phyloP scores from a whole-genome alignment of 768 basidiomycete genomes.

The Trichaptum fuscoviolaceum region DNA sequence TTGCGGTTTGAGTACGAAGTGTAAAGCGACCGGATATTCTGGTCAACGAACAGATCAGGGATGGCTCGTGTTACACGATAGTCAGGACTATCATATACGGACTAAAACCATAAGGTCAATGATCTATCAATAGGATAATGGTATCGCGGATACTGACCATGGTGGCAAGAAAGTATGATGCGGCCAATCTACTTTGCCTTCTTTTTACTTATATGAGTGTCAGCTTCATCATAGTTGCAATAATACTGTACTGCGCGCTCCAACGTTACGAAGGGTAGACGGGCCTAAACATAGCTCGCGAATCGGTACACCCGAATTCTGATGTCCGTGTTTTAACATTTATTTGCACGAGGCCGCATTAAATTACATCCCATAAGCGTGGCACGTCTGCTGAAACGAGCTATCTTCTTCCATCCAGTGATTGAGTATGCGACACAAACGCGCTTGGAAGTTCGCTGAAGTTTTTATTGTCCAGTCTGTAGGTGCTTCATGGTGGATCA shows the following conservation, averaged over 20 bases:
- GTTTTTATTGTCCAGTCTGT: no score
- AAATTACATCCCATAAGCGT: neutral
- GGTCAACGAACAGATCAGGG: neutral
- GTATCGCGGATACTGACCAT: neutral
- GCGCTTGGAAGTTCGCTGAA: no score
- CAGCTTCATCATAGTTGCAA: neutral
- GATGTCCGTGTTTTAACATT: neutral
- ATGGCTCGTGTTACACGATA: neutral
- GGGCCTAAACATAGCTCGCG: neutral
- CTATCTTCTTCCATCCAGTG: no score
- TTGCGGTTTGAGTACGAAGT: neutral
- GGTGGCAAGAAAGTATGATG: neutral
- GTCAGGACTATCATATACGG: neutral
- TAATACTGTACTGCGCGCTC: neutral
- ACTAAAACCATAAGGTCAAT: neutral
- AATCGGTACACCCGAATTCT: neutral
- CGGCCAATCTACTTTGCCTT: neutral
- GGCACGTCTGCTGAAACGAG: no score
- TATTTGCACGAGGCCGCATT: neutral
- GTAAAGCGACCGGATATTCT: neutral
- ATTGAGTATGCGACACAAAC: no score
- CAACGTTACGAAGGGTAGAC: neutral
- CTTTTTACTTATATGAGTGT: neutral
- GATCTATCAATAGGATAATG: neutral
- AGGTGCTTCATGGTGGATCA: no score